Conservation (phyloP, 2,329 filamentous ascomycete species). For the Aureobasidium sp. region DNA sequence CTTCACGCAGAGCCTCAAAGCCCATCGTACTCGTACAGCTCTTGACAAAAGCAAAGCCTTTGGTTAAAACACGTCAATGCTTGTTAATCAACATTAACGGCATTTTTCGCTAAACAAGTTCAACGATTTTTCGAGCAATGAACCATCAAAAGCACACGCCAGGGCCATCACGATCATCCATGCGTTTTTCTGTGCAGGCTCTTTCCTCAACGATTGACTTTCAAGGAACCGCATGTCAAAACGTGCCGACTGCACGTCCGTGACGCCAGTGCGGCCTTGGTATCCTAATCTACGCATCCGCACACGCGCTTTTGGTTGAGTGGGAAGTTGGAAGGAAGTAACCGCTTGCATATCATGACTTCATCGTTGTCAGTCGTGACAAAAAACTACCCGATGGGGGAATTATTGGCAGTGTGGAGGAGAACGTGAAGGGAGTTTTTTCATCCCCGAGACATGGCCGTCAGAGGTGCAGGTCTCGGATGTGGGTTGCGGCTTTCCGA, state of each 20-base stretch:
- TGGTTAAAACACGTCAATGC: not conserved
- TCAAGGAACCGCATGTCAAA: not conserved
- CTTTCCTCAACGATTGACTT: not conserved
- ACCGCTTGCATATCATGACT: not conserved
- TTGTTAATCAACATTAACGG: not conserved
- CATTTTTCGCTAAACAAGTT: not conserved
- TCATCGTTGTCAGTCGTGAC: not conserved
- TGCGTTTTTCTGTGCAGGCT: not conserved
- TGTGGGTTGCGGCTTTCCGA: not conserved
- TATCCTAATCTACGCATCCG: not conserved
- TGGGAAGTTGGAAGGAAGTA: not conserved
- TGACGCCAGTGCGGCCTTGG: not conserved
- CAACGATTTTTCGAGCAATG: not conserved
- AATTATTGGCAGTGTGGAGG: not conserved
- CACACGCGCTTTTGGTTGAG: not conserved
- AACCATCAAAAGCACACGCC: not conserved
- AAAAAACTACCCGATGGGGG: not conserved
- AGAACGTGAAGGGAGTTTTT: not conserved
- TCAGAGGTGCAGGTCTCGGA: not conserved
- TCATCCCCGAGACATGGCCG: conserved; percentile 9
- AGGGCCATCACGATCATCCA: not conserved
- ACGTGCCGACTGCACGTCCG: not conserved
- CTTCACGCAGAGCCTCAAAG: not conserved
- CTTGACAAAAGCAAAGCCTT: not conserved
- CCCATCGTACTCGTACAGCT: not conserved